Percentiles rank a stretch among this genome's conserved stretches.
These are phyloP conservation scores for Uronychia binucleata DNA, from an alignment of 73 alveolate genomes.

Conservation along the genomic window DNA sequence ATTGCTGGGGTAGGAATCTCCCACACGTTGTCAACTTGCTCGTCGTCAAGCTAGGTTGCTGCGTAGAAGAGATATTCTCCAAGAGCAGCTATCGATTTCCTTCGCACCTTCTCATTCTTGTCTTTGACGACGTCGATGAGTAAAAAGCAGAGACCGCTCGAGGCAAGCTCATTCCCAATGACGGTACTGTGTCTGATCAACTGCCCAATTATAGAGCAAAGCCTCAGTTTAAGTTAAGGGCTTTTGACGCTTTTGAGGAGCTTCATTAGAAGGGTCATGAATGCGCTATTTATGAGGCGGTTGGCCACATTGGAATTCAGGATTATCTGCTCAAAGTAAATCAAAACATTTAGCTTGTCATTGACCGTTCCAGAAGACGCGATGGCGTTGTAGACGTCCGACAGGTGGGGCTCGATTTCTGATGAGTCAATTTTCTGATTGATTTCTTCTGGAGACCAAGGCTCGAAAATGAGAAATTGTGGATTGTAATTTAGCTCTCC, in stretches of 20 bases:
- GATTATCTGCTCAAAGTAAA: slow-evolving; percentile 93
- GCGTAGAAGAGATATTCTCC: slow-evolving; percentile 41
- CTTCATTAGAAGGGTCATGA: slow-evolving; percentile 78
- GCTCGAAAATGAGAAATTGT: slow-evolving; percentile 73
- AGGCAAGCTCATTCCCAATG: slow-evolving; percentile 89
- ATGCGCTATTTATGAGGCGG: slow-evolving; percentile 89
- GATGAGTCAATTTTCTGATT: background rate
- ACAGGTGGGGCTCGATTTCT: slow-evolving; percentile 82
- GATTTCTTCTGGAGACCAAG: slow-evolving; percentile 88
- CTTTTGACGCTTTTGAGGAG: slow-evolving; percentile 86
- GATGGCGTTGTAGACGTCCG: slow-evolving; percentile 81
- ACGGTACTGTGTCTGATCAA: slow-evolving; percentile 95
- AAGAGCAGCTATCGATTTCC: slow-evolving; percentile 96
- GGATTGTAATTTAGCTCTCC: slow-evolving; percentile 68
- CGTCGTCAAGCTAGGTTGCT: slow-evolving; percentile 2
- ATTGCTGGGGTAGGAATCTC: slow-evolving; percentile 6
- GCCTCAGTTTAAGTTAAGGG: slow-evolving; percentile 82
- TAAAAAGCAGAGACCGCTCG: background rate
- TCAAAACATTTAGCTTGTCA: slow-evolving; percentile 84
- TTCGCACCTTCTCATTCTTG: slow-evolving; percentile 54
- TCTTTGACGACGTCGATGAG: background rate
- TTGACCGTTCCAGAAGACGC: slow-evolving; percentile 78
- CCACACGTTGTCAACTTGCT: background rate
- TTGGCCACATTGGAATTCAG: slow-evolving; percentile 92
- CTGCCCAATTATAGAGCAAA: slow-evolving; percentile 84